Evolutionary conservation across 441 rosid species (phyloP), one percentile per base, ranked within the genome.

Genomic region (Bocquillonia castaneifolia): DNA sequence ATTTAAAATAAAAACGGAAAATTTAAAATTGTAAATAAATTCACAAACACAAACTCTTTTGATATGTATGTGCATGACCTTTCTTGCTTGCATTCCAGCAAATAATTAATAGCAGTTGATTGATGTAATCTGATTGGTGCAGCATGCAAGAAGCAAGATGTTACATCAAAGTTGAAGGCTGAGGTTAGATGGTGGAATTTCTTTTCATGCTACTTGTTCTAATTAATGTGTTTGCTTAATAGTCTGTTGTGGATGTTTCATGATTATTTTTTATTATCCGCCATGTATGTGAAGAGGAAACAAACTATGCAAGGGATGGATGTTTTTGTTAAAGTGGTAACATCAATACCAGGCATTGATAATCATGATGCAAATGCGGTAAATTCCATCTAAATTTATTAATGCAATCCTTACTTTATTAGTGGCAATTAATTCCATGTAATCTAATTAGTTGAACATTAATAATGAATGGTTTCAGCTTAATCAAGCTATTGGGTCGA

Each of bases 281-380:
- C 3, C 28, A 65, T 72, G 71, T 70, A 31, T 69, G 75, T 75
- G 80, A 77, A 91, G 99, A 89, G 87, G 80, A 83, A 71, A 72
- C 88, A 77, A 73, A 72, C 85, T 5, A 84, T 87, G 67, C 88
- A 87, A 70, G 79, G 75, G 61, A 84, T 82, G 85, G 83, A 88
- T 47, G 68, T 69, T 77, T 91, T 84, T 85, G 56, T 84, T 65
- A 71, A 74, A 75, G 88, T 87, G 54, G 64, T 89, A 61, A 89
- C 96, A 58, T 82, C 97, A 63, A 88, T 91, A 68, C 96, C 96
- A 45, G 84, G 85, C 79, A 89, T 93, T 12, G 78, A 86, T 70
- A 87, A 77, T 56, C 99, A 91, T 75, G 97, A 93, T 71, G 97
- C 97, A 56, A 81, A 85, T 75, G 39, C 83, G 85, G 97, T 89